A percentile compares a stretch with the other conserved stretches of the same genome.
Evolutionary conservation across 495 filamentous ascomycete genomes (phyloP).

Genomic region (Daldinia bambusicola): DNA sequence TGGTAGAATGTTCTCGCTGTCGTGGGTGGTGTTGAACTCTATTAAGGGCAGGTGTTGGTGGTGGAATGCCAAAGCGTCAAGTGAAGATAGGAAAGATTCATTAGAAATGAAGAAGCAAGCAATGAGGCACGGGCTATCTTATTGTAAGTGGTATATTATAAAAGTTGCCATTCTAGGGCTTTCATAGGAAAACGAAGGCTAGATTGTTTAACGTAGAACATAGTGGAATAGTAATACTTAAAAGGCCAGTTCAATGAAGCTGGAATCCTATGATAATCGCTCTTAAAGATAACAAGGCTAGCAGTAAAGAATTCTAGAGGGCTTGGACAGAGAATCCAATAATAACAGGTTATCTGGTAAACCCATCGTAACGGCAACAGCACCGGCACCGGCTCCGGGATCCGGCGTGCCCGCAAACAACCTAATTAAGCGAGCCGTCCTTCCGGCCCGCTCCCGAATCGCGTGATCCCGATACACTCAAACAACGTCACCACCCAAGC

Average conservation of each 20-base stretch:
- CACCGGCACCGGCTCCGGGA: neutral
- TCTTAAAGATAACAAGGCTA: neutral
- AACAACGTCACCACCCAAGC: neutral
- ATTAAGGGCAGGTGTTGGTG: neutral
- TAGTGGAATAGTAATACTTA: no score
- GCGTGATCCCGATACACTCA: neutral
- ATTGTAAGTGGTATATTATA: no score
- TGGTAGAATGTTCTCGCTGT: neutral
- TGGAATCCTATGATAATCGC: no score
- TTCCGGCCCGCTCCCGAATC: neutral
- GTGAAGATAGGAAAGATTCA: no score
- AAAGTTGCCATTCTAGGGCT: no score
- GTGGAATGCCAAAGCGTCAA: no score
- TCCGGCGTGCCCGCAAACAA: neutral
- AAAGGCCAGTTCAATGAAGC: no score
- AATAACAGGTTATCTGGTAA: neutral
- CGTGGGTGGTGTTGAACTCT: neutral
- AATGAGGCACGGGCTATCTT: no score
- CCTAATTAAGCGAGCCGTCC: neutral
- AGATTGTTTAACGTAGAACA: no score
- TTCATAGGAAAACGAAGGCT: no score
- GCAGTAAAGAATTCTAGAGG: neutral
- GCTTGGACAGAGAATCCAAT: neutral
- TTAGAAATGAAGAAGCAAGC: no score
- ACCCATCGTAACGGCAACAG: neutral